Conservation (phyloP, 2,329 filamentous ascomycete genomes). For the Paraphoma chrysanthemicola region DNA sequence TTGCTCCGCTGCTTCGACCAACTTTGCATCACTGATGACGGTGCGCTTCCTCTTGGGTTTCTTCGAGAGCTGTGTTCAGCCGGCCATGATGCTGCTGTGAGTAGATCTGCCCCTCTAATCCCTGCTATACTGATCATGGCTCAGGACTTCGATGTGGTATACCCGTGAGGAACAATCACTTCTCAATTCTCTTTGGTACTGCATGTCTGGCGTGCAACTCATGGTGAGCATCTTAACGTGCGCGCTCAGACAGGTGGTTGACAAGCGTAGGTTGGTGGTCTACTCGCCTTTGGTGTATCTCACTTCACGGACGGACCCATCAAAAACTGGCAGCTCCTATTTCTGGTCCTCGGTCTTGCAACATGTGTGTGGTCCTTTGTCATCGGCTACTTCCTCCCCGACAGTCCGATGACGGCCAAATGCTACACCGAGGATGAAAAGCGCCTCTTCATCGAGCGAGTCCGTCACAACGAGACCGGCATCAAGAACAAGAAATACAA, state of each 20-base stretch:
- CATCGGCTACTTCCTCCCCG: conserved; percentile 41
- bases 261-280: conserved; percentile 42
- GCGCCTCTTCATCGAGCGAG: conserved; percentile 43
- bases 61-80: conserved; percentile 36
- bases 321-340: conserved; percentile 52
- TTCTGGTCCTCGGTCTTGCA: conserved; percentile 51
- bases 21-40: conserved; percentile 32
- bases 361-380: conserved; percentile 40
- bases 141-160: conserved; percentile 36
- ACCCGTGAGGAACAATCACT: conserved; percentile 28
- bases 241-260: conserved; percentile 20
- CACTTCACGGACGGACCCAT: conserved; percentile 30
- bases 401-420: conserved; percentile 44
- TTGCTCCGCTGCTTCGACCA: conserved; percentile 34
- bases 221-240: conserved; percentile 32
- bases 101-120: not conserved
- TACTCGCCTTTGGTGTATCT: conserved; percentile 49
- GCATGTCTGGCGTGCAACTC: conserved; percentile 47
- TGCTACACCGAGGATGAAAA: conserved; percentile 46
- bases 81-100: conserved; percentile 37
- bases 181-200: conserved; percentile 33
- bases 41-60: conserved; percentile 40
- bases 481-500: conserved; percentile 40
- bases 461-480: conserved; percentile 46
- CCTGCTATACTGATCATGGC: conserved; percentile 7